Evolutionary conservation across 1,284 basidiomycete genomes (phyloP).

Genomic region (Moesziomyces sp.): DNA sequence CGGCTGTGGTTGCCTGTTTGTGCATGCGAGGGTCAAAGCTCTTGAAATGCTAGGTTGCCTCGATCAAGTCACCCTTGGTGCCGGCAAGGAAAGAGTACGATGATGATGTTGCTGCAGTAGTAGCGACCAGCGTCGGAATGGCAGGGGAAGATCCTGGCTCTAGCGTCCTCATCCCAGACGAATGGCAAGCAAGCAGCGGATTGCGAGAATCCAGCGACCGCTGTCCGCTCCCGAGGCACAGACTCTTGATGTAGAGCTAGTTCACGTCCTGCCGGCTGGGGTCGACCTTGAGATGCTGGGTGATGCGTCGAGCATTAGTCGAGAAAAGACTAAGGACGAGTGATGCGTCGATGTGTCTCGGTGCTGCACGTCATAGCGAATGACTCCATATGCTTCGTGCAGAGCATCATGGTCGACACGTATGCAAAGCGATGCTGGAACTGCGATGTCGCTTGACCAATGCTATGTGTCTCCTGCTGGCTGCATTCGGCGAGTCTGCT

Average conservation of each 20-base stretch:
- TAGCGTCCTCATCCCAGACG: constrained; percentile 50
- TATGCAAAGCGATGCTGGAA: no score
- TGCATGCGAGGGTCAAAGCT: constrained; percentile 54
- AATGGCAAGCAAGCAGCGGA: constrained; percentile 9
- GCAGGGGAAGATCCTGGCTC: constrained; percentile 22
- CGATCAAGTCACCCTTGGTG: constrained; percentile 54
- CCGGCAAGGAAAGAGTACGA: constrained; percentile 28
- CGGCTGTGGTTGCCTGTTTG: constrained; percentile 32
- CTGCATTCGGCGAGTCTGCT: no score
- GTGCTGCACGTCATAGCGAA: no score
- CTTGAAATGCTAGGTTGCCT: constrained; percentile 56
- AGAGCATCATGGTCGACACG: no score
- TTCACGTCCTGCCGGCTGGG: constrained; percentile 38
- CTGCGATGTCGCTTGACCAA: no score
- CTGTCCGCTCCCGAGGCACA: constrained; percentile 44
- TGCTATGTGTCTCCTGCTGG: no score
- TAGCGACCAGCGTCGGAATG: constrained; percentile 24
- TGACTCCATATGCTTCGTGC: no score
- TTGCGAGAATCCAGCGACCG: not conserved
- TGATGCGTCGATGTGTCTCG: not conserved
- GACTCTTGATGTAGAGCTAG: constrained; percentile 45
- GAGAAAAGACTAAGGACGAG: not conserved
- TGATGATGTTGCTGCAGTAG: constrained; percentile 4
- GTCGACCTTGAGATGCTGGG: not conserved
- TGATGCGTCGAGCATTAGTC: no score